Base-by-base conservation (phyloP, 2,329 filamentous ascomycete genomes). In the Colletotrichum noveboracense region DNA sequence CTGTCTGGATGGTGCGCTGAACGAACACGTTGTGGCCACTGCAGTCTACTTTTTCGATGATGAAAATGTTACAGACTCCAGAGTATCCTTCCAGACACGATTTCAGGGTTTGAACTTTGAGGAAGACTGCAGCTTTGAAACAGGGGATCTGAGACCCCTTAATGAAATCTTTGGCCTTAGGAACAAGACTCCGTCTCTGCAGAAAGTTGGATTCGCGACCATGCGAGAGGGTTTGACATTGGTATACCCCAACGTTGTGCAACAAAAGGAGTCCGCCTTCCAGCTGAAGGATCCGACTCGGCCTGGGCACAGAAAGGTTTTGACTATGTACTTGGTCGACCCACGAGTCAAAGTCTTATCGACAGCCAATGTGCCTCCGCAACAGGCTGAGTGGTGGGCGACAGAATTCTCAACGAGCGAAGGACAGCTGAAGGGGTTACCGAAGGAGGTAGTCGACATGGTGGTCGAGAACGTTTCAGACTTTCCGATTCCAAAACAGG, bases 11-110 rank as follows among this genome's bases (percentile, higher is more conserved):
- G 72, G 72, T 13, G 48, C 36, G 13, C 66, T 69, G 32, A 80
- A 80, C 56, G 79, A 79, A 13, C 81, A 79, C 43, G 78, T 82
- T 10, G 80, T 79, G 36, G 79, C 80, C n/a, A 81, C 80, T 5
- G 79, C 80, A 32, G 72, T 82, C 13, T 81, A 81, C 71, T 78
- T 79, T 34, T 82, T 79, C 43, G 81, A 82, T 60, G 79, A 81
- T 12, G 80, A 80, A 14, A 82, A 81, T 64, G 79, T 81, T 12
- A 82, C 81, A 38, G 68, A 77, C 18, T 28, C 67, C 2, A 52
- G 60, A 12, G 48, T 77, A 13, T 62, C 43, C 6, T 77, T 77
- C 55, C 58, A 56, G 18, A 38, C 56, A 12, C n/a, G 43, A 55
- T 64, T 72, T 10, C 24, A 65, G 0, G 69, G 58, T 21, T 12